A percentile compares a stretch with the other conserved stretches of the same genome.
phyloP scores from a whole-genome alignment of 1,284 basidiomycete species.

The Trichosporon inkin region DNA sequence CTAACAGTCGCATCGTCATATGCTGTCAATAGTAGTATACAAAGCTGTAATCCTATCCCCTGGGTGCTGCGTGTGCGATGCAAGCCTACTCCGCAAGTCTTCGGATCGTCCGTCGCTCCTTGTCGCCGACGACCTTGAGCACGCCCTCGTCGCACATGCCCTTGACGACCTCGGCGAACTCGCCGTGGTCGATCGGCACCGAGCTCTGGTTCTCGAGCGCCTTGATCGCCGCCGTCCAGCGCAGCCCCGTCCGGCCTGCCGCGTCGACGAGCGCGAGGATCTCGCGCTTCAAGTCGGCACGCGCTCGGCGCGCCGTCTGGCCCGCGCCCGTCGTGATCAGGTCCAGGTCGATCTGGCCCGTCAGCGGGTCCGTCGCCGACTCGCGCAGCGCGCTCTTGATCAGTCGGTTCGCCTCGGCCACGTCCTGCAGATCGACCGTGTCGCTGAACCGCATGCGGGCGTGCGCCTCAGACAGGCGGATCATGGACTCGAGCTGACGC shows the following conservation, averaged over 20 bases:
- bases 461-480: constrained; percentile 94
- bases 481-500: constrained; percentile 94
- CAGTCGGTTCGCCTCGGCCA: constrained; percentile 82
- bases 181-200: constrained; percentile 66
- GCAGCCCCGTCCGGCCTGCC: constrained; percentile 61
- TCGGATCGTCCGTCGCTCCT: constrained; percentile 75
- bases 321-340: constrained; percentile 91
- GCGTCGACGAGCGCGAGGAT: constrained; percentile 62
- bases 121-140: constrained; percentile 76
- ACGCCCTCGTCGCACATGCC: constrained; percentile 73
- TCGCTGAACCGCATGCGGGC: constrained; percentile 89
- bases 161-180: constrained; percentile 77
- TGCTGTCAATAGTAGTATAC: too few relatives aligned
- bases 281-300: constrained; percentile 78
- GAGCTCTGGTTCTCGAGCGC: constrained; percentile 72
- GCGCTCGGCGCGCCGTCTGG: constrained; percentile 71
- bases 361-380: constrained; percentile 87
- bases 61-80: not conserved
- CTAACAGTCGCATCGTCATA: too few relatives aligned
- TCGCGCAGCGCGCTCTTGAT: constrained; percentile 95
- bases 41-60: not conserved
- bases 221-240: constrained; percentile 73
- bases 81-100: constrained; percentile 3
- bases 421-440: constrained; percentile 79
- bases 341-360: constrained; percentile 88